A percentile compares a stretch with the other conserved stretches of the same genome.
Conservation (phyloP, 805 yeast species). For the Wickerhamomyces rabaulensis region DNA sequence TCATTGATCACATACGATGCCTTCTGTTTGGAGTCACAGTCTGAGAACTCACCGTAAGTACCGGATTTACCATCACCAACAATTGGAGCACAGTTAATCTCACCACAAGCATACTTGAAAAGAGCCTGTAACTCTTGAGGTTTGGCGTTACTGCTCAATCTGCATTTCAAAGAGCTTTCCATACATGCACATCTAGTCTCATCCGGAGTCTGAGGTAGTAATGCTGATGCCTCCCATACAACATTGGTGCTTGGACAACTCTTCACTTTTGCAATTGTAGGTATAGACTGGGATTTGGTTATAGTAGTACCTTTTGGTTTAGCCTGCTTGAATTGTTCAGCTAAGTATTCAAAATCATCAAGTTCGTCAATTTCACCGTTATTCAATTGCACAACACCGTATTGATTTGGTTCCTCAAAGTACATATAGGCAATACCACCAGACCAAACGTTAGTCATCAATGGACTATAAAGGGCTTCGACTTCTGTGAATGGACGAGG, state of each 20-base stretch:
- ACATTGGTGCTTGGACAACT: constrained; percentile 47
- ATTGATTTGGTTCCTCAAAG: constrained; percentile 69
- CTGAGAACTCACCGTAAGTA: constrained; percentile 60
- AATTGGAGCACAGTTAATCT: constrained; percentile 55
- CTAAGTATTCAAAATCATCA: constrained; percentile 54
- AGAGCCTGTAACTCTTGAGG: constrained; percentile 46
- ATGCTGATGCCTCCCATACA: constrained; percentile 57
- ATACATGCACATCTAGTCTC: constrained; percentile 57
- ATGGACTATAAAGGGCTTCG: constrained; percentile 52
- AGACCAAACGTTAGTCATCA: constrained; percentile 79
- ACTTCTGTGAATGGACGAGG: constrained; percentile 76
- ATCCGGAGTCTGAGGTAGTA: constrained; percentile 68
- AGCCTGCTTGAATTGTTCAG: constrained; percentile 43
- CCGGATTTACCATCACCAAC: constrained; percentile 54
- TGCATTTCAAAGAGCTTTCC: constrained; percentile 49
- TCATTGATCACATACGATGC: constrained; percentile 57
- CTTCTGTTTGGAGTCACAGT: constrained; percentile 58
- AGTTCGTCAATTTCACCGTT: constrained; percentile 44
- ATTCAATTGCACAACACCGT: constrained; percentile 59
- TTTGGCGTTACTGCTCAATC: constrained; percentile 42
- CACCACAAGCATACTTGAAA: constrained; percentile 53
- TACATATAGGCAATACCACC: constrained; percentile 86
- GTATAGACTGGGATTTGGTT: constrained; percentile 24
- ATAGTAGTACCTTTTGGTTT: constrained; percentile 39
- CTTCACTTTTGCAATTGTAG: constrained; percentile 25